Conservation (phyloP, 306 rosid genomes). For the Cicer judaicum region DNA sequence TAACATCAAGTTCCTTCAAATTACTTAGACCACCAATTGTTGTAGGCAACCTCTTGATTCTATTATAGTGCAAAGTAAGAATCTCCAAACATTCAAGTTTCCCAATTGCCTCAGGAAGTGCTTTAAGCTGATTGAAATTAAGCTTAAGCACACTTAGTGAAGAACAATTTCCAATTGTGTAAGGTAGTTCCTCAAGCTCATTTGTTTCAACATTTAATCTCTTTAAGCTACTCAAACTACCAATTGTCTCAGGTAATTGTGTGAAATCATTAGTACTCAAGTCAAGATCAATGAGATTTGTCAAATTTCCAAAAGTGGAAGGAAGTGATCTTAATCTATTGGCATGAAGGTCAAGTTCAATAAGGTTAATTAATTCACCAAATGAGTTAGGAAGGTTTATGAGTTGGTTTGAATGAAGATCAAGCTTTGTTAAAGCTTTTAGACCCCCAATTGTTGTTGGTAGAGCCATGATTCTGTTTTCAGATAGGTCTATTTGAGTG, state of each 20-base stretch:
- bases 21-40: conserved; percentile 66
- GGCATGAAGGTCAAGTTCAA: conserved; percentile 76
- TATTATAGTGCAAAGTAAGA: conserved; percentile 82
- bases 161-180: conserved; percentile 76
- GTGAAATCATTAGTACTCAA: conserved; percentile 74
- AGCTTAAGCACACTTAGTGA: conserved; percentile 64
- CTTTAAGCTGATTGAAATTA: conserved; percentile 83
- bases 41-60: conserved; percentile 73
- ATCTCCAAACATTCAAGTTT: conserved; percentile 72
- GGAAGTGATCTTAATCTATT: conserved; percentile 82
- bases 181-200: conserved; percentile 80
- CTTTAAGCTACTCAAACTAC: conserved; percentile 70
- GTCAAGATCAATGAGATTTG: conserved; percentile 69
- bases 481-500: conserved; percentile 73
- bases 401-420: conserved; percentile 85
- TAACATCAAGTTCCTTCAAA: conserved; percentile 86
- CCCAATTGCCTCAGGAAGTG: conserved; percentile 91
- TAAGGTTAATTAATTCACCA: conserved; percentile 77
- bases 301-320: conserved; percentile 67
- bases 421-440: conserved; percentile 74
- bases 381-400: conserved; percentile 83
- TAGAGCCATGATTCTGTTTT: conserved; percentile 87
- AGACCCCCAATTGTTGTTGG: conserved; percentile 73
- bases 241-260: conserved; percentile 68
- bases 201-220: conserved; percentile 69